Conservation (phyloP, 2,329 filamentous ascomycete species). For the Pyricularia grisea region DNA sequence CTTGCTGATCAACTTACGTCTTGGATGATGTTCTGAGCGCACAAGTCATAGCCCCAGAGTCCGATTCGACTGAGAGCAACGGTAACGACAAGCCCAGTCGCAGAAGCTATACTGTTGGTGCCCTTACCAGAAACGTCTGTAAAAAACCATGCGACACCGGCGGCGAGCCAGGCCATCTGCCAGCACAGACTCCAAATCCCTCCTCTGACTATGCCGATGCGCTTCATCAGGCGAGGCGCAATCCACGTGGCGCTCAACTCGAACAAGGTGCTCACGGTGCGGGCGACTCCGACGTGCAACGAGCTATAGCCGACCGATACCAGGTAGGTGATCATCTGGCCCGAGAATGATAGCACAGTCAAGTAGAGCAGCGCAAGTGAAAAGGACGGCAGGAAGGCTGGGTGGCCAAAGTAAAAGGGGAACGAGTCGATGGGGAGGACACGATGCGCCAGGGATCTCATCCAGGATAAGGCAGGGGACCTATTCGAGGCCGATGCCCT, state of each 20-base stretch:
- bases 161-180: conserved; percentile 49
- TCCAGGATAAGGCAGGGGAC: not conserved
- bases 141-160: conserved; percentile 33
- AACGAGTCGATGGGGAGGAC: conserved; percentile 18
- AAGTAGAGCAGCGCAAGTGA: conserved; percentile 51
- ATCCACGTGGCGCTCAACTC: conserved; percentile 54
- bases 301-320: conserved; percentile 33
- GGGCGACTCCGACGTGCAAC: conserved; percentile 40
- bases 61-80: conserved; percentile 49
- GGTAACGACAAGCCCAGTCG: conserved; percentile 37
- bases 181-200: conserved; percentile 64
- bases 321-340: conserved; percentile 58
- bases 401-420: conserved; percentile 40
- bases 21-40: conserved; percentile 50
- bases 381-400: conserved; percentile 51
- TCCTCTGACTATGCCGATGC: conserved; percentile 49
- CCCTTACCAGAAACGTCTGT: conserved; percentile 11
- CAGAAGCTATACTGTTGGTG: conserved; percentile 23
- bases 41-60: conserved; percentile 53
- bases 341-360: conserved; percentile 48
- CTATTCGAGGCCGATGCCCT: not conserved
- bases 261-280: conserved; percentile 41
- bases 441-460: conserved; percentile 7
- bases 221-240: conserved; percentile 43
- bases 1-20: conserved; percentile 30